These are phyloP conservation scores for Citrus inodora DNA, from an alignment of 345 rosid genomes.

Conservation along the genomic window DNA sequence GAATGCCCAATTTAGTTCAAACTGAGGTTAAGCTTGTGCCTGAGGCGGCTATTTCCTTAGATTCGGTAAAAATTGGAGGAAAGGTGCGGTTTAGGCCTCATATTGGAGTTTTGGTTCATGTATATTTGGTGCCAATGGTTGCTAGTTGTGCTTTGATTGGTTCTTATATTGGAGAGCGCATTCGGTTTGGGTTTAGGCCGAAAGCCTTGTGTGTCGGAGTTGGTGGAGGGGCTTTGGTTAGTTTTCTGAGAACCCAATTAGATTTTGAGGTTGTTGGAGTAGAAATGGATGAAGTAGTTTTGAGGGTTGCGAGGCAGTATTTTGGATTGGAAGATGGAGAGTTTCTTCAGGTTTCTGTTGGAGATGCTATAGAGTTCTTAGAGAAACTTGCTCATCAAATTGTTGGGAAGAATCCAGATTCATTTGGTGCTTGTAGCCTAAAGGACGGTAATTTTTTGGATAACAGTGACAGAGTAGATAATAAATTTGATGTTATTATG, in stretches of 20 bases:
- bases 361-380: slow-evolving; percentile 56
- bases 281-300: slow-evolving; percentile 65
- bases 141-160: slow-evolving; percentile 52
- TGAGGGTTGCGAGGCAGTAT: slow-evolving; percentile 52
- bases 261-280: slow-evolving; percentile 66
- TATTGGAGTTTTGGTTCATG: slow-evolving; percentile 57
- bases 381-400: slow-evolving; percentile 31
- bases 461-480: background rate
- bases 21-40: slow-evolving; percentile 52
- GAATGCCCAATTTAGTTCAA: slow-evolving; percentile 79
- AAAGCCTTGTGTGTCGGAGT: slow-evolving; percentile 75
- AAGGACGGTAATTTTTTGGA: slow-evolving; percentile 1
- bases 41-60: background rate
- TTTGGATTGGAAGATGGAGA: slow-evolving; percentile 62
- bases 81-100: slow-evolving; percentile 37
- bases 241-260: slow-evolving; percentile 50
- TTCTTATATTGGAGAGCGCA: slow-evolving; percentile 19
- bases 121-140: slow-evolving; percentile 75
- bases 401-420: slow-evolving; percentile 1
- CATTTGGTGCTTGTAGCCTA: background rate
- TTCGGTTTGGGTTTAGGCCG: slow-evolving; percentile 32
- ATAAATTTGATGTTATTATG: slow-evolving; percentile 67
- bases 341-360: slow-evolving; percentile 26
- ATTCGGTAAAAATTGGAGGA: slow-evolving; percentile 25
- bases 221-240: slow-evolving; percentile 83